Evolutionary conservation across 1,284 basidiomycete species (phyloP), one percentile per base, ranked within the genome.

Genomic region (Heliocybe sulcata): DNA sequence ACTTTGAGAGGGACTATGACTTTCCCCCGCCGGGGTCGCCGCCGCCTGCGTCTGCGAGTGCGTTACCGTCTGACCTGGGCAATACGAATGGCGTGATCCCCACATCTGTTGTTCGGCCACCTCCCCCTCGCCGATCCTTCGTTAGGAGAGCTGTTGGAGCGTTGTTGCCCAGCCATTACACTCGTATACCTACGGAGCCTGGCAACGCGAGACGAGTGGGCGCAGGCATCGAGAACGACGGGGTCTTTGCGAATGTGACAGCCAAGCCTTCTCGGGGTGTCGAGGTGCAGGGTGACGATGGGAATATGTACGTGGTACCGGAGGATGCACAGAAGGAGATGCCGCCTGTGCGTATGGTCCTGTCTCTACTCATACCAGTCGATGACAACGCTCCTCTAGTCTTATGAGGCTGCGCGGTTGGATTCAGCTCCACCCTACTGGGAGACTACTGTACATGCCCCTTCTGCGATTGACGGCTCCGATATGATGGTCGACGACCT

Each of bases 351-450:
- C 66, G 89, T 42, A 6, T 76, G 9, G 9, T 33, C 27, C 11
- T 49, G 45, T 25, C 25, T 10, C 20, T 31, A 2, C 14, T 50
- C 12, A 27, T 26, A 9, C 12, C 47, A 35, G 29, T 48, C 48
- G n/a, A 23, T 48, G 3, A 22, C 52, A 26, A 42, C n/a, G 1
- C 45, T 55, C 51, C 55, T 59, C 4, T 64, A 95, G 83, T 87
- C 94, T 0, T 99, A 99, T 67, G 81, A 85, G 42, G 80, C 86
- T 22, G 96, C 96, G 1, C 87, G 95, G 57, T 84, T 88, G 9
- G 96, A 99, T 66, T 82, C 92, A 0, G 94, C 92, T 0, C 97
- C 96, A 0, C 83, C 94, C 0, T 99, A 99, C 71, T 98, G 94
- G 92, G 96, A 99, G 69, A 98, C 92, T 1, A 95, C 94, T 0